Evolutionary conservation across 768 basidiomycete genomes (phyloP).

Genomic region (Zangia roseola): DNA sequence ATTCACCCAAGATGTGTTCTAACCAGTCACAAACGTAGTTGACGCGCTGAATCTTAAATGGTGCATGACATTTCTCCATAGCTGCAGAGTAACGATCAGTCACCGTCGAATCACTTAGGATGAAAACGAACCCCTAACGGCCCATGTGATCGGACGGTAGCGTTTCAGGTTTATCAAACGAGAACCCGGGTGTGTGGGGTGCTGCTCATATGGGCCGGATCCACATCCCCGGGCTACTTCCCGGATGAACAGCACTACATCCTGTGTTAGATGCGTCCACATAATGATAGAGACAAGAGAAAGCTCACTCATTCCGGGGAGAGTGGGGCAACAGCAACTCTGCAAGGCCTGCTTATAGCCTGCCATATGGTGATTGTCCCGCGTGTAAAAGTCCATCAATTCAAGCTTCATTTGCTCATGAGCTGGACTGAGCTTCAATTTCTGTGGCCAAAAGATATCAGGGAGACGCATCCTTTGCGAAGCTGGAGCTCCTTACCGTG

Average conservation of each 20-base stretch:
- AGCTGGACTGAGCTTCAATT: conserved; percentile 23
- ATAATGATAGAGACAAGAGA: not conserved
- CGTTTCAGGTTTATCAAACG: conserved; percentile 39
- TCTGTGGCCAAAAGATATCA: conserved; percentile 7
- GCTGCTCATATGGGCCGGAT: conserved; percentile 25
- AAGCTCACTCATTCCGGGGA: conserved; percentile 32
- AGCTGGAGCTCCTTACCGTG: conserved; percentile 11
- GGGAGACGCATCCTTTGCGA: not conserved
- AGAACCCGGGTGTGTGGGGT: conserved; percentile 25
- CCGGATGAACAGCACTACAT: conserved; percentile 30
- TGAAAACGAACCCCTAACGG: conserved; percentile 38
- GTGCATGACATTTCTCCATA: conserved; percentile 47
- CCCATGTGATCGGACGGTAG: conserved; percentile 39
- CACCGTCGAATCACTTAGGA: not conserved
- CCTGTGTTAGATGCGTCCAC: conserved; percentile 1
- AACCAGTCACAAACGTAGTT: conserved; percentile 42
- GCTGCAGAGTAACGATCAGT: conserved; percentile 27
- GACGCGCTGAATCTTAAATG: conserved; percentile 38
- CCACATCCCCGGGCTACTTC: conserved; percentile 35
- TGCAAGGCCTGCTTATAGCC: conserved; percentile 32
- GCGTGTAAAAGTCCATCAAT: conserved; percentile 25
- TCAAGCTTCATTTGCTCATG: conserved; percentile 20
- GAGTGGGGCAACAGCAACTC: conserved; percentile 27
- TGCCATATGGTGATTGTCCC: conserved; percentile 25
- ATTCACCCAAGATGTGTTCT: conserved; percentile 28